A percentile compares a stretch with the other conserved stretches of the same genome.
Evolutionary conservation across 176 grass and related monocot species (phyloP).

Genomic region (Elaeis guineensis): DNA sequence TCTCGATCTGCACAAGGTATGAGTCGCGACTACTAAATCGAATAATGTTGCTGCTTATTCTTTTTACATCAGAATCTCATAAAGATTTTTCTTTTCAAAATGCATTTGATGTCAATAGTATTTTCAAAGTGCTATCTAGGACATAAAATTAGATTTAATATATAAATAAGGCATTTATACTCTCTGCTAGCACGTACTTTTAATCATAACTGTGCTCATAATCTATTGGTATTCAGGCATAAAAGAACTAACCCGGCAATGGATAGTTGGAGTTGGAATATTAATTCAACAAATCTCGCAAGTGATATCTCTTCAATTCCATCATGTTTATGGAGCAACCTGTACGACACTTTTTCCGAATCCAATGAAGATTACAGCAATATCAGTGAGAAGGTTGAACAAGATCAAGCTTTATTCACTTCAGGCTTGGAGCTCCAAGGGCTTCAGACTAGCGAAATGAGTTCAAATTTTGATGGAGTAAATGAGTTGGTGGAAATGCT

Average conservation of each 20-base stretch:
- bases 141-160: too few relatives aligned
- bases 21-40: too few relatives aligned
- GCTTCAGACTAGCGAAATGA: not conserved
- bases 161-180: not conserved
- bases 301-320: not conserved
- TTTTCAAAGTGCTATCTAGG: too few relatives aligned
- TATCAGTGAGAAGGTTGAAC: not conserved
- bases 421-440: slow-evolving; percentile 4
- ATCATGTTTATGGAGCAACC: not conserved
- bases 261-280: not conserved
- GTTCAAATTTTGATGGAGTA: not conserved
- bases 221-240: not conserved
- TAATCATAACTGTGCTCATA: not conserved
- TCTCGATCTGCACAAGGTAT: too few relatives aligned
- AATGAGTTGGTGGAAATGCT: not conserved
- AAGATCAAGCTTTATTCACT: not conserved
- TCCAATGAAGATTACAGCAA: too few relatives aligned
- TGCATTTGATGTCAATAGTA: too few relatives aligned
- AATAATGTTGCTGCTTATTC: too few relatives aligned
- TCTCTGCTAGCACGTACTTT: not conserved
- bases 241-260: not conserved
- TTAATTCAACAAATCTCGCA: not conserved
- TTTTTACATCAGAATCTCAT: too few relatives aligned
- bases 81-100: too few relatives aligned
- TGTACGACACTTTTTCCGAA: too few relatives aligned